phyloP scores from a whole-genome alignment of 2,329 filamentous ascomycete genomes.

The Microsporum canis region DNA sequence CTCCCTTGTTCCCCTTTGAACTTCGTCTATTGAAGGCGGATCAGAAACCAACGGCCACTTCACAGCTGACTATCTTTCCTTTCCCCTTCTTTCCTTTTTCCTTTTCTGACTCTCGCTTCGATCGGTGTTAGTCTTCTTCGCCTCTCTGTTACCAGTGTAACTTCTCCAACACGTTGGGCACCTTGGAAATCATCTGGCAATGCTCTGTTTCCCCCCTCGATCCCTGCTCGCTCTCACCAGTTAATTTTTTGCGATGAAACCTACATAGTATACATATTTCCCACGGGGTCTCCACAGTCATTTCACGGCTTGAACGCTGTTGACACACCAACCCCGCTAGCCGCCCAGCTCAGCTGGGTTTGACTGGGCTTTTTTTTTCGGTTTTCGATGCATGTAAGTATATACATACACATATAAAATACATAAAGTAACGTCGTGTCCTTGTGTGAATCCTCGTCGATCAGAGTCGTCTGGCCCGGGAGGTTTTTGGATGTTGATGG shows the following conservation, averaged over 20 bases:
- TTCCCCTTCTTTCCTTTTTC: background rate
- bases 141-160: background rate
- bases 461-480: background rate
- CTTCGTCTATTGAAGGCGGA: background rate
- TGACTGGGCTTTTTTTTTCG: background rate
- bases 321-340: background rate
- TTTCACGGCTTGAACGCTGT: conserved; percentile 2
- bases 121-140: background rate
- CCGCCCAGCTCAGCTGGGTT: background rate
- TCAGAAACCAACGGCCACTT: background rate
- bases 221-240: background rate
- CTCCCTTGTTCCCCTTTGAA: background rate
- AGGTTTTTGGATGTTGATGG: background rate
- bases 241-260: background rate
- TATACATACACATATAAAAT: background rate
- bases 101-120: background rate
- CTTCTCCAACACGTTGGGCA: conserved; percentile 1
- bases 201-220: background rate
- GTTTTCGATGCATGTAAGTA: background rate
- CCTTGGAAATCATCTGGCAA: background rate
- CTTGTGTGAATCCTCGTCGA: background rate
- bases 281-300: background rate
- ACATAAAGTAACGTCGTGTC: background rate
- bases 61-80: background rate
- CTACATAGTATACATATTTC: background rate